Conservation (phyloP, 257 asterid genomes). For the Ocimum tenuiflorum region DNA sequence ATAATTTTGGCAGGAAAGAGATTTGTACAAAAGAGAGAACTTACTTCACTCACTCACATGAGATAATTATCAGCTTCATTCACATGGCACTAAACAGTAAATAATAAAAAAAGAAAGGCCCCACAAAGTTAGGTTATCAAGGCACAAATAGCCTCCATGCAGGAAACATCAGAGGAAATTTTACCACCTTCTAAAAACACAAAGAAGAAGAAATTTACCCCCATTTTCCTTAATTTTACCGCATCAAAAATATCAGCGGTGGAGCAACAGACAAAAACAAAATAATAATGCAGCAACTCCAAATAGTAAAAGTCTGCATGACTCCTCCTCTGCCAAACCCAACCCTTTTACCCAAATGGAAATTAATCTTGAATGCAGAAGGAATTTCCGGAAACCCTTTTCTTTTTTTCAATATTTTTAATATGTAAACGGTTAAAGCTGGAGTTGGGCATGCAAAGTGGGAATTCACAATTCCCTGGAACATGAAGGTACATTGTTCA, state of each 20-base stretch:
- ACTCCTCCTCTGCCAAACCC: constrained; percentile 6
- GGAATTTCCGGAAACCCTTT: too few relatives aligned
- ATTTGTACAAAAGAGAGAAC: too few relatives aligned
- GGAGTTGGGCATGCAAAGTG: constrained; percentile 30
- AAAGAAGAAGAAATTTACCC: not conserved
- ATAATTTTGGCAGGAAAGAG: too few relatives aligned
- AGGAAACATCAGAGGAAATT: constrained; percentile 50
- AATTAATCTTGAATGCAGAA: too few relatives aligned
- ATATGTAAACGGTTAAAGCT: not conserved
- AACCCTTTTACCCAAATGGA: too few relatives aligned
- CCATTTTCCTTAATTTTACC: not conserved
- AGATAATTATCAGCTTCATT: too few relatives aligned
- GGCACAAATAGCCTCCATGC: constrained; percentile 42
- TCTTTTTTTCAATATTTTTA: too few relatives aligned
- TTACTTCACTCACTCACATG: too few relatives aligned
- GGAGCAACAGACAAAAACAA: not conserved
- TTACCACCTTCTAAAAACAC: not conserved
- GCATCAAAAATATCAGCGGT: not conserved
- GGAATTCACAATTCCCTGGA: constrained; percentile 19
- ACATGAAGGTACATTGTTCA: constrained; percentile 23
- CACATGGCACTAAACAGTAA: too few relatives aligned
- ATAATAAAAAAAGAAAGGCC: constrained; percentile 8
- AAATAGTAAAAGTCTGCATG: constrained; percentile 24
- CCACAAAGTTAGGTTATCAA: constrained; percentile 21
- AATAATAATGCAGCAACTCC: not conserved